A percentile compares a stretch with the other conserved stretches of the same genome.
phyloP scores from a whole-genome alignment of 805 yeast genomes.

The Ogataea kodamae region DNA sequence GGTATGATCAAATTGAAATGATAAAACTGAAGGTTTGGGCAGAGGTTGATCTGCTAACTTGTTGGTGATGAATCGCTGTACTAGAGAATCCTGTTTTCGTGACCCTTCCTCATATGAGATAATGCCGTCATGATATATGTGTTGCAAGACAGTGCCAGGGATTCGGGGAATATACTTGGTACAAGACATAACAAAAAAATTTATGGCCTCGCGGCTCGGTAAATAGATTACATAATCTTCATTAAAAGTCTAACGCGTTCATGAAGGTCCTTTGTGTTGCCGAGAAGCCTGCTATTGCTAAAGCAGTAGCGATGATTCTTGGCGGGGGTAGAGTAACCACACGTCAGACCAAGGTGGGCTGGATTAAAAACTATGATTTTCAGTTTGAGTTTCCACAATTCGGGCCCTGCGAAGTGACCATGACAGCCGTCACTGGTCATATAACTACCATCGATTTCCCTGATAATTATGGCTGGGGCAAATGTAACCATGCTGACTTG shows the following conservation, averaged over 20 bases:
- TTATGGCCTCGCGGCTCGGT: neutral
- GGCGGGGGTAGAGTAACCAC: constrained; percentile 63
- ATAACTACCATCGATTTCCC: constrained; percentile 64
- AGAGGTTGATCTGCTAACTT: constrained; percentile 33
- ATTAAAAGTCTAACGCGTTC: constrained; percentile 8
- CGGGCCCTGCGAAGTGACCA: constrained; percentile 74
- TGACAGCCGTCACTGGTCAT: constrained; percentile 94
- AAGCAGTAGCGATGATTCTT: constrained; percentile 68
- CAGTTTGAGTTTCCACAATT: constrained; percentile 55
- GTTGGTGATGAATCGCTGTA: constrained; percentile 53
- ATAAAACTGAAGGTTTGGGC: constrained; percentile 56
- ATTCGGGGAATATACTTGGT: constrained; percentile 12
- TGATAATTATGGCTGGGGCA: constrained; percentile 60
- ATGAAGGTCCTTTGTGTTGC: constrained; percentile 92
- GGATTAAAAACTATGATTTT: constrained; percentile 77
- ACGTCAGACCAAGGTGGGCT: constrained; percentile 53
- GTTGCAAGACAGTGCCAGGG: constrained; percentile 38
- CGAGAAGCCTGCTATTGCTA: constrained; percentile 93
- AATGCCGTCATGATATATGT: constrained; percentile 39
- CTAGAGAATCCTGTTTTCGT: constrained; percentile 52
- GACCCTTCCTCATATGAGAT: constrained; percentile 48
- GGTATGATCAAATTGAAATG: constrained; percentile 82
- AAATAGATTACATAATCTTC: constrained; percentile 7
- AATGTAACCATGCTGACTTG: constrained; percentile 57
- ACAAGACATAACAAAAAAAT: constrained; percentile 10